phyloP scores from a whole-genome alignment of 1,139 yeast species.

The Candida sp. region DNA sequence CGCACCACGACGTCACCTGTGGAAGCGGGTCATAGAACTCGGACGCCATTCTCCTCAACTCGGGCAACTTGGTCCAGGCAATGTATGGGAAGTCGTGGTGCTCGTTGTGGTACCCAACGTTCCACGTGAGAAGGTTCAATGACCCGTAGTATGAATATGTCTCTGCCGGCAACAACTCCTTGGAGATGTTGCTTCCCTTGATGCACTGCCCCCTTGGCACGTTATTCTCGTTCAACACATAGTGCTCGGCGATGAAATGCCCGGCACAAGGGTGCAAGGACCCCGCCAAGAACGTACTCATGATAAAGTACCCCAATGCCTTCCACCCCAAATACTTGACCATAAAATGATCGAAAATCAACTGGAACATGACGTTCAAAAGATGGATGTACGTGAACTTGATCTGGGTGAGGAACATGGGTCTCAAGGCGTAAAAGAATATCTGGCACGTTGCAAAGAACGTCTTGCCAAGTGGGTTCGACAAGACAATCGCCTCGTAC shows the following conservation, averaged over 20 bases:
- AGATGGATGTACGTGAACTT: constrained; percentile 78
- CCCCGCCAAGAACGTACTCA: constrained; percentile 88
- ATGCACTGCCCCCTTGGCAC: constrained; percentile 28
- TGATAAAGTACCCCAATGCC: constrained; percentile 66
- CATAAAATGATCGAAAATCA: constrained; percentile 59
- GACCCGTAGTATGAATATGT: constrained; percentile 91
- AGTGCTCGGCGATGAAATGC: constrained; percentile 94
- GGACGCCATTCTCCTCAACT: constrained; percentile 65
- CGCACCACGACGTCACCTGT: constrained; percentile 76
- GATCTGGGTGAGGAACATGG: constrained; percentile 82
- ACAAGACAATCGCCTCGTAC: constrained; percentile 73
- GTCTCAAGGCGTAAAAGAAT: constrained; percentile 87
- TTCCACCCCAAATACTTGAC: constrained; percentile 66
- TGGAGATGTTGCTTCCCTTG: constrained; percentile 26
- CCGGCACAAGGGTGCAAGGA: constrained; percentile 95
- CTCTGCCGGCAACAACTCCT: constrained; percentile 61
- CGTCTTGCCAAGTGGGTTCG: constrained; percentile 84
- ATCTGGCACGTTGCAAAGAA: constrained; percentile 92
- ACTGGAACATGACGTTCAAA: constrained; percentile 66
- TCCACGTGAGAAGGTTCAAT: constrained; percentile 81
- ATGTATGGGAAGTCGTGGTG: constrained; percentile 96
- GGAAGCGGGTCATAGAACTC: constrained; percentile 90
- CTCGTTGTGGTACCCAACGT: constrained; percentile 93
- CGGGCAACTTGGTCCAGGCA: constrained; percentile 85
- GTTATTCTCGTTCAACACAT: constrained; percentile 68